Evolutionary conservation across 768 basidiomycete genomes (phyloP), one percentile per base, ranked within the genome.

Genomic region (Cystofilobasidium bisporidii): DNA sequence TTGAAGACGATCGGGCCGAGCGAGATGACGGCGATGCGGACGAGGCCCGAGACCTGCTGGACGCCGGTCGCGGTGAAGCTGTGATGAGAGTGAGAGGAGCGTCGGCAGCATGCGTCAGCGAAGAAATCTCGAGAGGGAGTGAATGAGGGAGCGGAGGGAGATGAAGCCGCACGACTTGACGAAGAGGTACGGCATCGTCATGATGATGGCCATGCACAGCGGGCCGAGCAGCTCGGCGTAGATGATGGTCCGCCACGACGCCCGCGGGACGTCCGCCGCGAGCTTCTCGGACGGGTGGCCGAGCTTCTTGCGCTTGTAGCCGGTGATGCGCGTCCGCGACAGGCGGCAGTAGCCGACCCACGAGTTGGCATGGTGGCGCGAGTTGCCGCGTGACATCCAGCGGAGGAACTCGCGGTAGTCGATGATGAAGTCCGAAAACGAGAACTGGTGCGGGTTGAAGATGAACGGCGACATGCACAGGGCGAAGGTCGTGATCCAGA

Each of bases 391-490:
- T 40, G 87, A 93, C 93, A 99, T 98, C 96, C 96, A 99, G 71
- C 96, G 84, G 71, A 99, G 80, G 80, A 92, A 98, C 80, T 98
- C 94, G 72, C 94, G 90, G 75, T 98, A 78, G 79, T 99, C 96
- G 75, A 98, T 89, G 77, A 98, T 84, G 78, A 93, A 99, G 78
- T 99, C 96, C 45, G 91, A 85, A 77, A 92, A 87, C 24, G 89
- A 89, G 80, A 99, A 99, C 78, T 98, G 96, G 77, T 99, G 96
- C n/a, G 96, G 96, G 76, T 98, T 99, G 84, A 98, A 99, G 74
- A 97, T 77, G 87, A 99, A 99, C 11, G 96, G 96, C 36, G 94
- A 87, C 71, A 97, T 79, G 74, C 92, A 97, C 12, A 99, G 83
- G 20, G 92, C 85, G 38, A 92, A 80, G 70, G 93, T 90, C 50